These are phyloP conservation scores for Candida sanyiensis DNA, from an alignment of 805 yeast genomes.

Conservation along the genomic window DNA sequence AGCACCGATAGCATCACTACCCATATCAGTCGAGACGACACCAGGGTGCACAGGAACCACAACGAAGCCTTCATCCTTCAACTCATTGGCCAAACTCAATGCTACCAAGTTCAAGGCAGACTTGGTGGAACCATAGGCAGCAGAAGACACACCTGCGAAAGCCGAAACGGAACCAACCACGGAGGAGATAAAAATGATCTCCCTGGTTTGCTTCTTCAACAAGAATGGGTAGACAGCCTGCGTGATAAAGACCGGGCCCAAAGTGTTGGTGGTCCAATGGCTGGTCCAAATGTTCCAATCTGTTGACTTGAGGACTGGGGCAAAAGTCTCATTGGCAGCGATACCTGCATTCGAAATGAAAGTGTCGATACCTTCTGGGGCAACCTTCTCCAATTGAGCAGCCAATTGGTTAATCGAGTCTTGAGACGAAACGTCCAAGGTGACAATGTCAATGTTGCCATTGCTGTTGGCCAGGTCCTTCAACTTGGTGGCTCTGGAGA, in stretches of 20 bases:
- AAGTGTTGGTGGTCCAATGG: slow-evolving; percentile 13
- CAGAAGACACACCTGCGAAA: slow-evolving; percentile 10
- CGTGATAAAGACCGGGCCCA: slow-evolving; percentile 14
- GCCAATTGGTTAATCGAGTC: slow-evolving; percentile 19
- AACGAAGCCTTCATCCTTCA: neutral
- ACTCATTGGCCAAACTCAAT: neutral
- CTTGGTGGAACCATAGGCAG: slow-evolving; percentile 21
- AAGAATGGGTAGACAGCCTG: slow-evolving; percentile 5
- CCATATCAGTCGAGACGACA: slow-evolving; percentile 1
- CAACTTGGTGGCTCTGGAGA: slow-evolving; percentile 3
- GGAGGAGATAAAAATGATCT: slow-evolving; percentile 27
- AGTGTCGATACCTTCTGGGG: slow-evolving; percentile 25
- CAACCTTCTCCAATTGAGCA: slow-evolving; percentile 13
- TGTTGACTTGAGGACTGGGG: slow-evolving; percentile 16
- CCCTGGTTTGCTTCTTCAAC: slow-evolving; percentile 20
- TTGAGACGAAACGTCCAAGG: slow-evolving; percentile 20
- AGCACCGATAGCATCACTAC: neutral
- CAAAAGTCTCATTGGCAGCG: slow-evolving; percentile 19
- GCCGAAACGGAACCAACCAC: slow-evolving; percentile 23
- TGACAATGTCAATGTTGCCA: slow-evolving; percentile 18
- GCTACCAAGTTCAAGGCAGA: slow-evolving; percentile 1
- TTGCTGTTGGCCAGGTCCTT: slow-evolving; percentile 3
- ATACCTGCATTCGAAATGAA: slow-evolving; percentile 30
- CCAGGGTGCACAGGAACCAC: slow-evolving; percentile 5
- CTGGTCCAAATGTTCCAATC: slow-evolving; percentile 8